Percentiles rank a stretch among this genome's conserved stretches.
These are phyloP conservation scores for Aureobasidium sp. DNA, from an alignment of 2,329 filamentous ascomycete species.

Conservation along the genomic window DNA sequence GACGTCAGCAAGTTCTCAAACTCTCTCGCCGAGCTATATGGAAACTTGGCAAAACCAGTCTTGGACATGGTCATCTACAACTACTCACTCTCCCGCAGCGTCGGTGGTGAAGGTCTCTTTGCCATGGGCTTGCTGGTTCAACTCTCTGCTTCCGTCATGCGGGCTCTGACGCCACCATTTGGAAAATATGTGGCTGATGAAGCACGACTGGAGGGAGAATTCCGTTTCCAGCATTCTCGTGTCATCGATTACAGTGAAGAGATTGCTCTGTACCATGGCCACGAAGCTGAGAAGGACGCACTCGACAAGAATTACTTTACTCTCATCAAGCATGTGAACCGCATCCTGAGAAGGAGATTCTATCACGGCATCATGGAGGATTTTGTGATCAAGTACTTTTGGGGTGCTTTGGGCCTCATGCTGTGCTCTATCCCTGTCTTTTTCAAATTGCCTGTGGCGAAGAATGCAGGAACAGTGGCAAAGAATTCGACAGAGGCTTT, in stretches of 20 bases:
- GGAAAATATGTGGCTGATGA: slow-evolving; percentile 97
- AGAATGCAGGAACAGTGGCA: slow-evolving; percentile 34
- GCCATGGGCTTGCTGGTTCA: slow-evolving; percentile 94
- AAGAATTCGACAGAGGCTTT: slow-evolving; percentile 50
- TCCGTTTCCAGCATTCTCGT: slow-evolving; percentile 87
- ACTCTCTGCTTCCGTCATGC: slow-evolving; percentile 85
- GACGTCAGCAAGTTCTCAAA: slow-evolving; percentile 96
- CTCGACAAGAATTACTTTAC: slow-evolving; percentile 98
- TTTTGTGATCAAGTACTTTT: slow-evolving; percentile 99
- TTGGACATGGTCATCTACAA: slow-evolving; percentile 97
- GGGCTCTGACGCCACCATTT: slow-evolving; percentile 88
- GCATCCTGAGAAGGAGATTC: slow-evolving; percentile 79
- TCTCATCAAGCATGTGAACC: slow-evolving; percentile 96
- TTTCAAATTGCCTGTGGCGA: slow-evolving; percentile 76
- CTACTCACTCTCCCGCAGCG: slow-evolving; percentile 82
- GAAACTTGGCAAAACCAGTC: slow-evolving; percentile 88
- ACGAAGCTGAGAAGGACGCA: slow-evolving; percentile 90
- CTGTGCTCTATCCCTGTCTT: slow-evolving; percentile 95
- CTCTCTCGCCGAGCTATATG: slow-evolving; percentile 88
- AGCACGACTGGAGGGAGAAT: slow-evolving; percentile 87
- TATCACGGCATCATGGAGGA: slow-evolving; percentile 99
- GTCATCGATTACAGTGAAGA: slow-evolving; percentile 96
- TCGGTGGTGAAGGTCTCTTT: slow-evolving; percentile 92
- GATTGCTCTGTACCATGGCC: slow-evolving; percentile 82
- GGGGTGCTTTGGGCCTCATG: slow-evolving; percentile 84